phyloP scores from a whole-genome alignment of 345 rosid species.

The Sisymbrium irio region DNA sequence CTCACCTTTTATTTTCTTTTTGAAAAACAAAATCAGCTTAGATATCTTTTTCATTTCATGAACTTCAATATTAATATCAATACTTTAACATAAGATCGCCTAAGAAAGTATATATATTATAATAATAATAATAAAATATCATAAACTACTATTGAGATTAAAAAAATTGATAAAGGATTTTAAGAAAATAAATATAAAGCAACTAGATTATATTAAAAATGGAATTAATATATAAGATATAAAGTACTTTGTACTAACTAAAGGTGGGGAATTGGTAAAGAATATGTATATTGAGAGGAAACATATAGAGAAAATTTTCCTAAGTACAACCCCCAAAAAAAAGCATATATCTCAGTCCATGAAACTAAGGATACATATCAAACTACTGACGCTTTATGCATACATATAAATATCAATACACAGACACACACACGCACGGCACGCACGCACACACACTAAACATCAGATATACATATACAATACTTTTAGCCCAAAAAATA shows the following conservation, averaged over 20 bases:
- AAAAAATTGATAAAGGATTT: not conserved
- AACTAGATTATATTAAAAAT: not conserved
- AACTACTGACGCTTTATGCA: conserved; percentile 1
- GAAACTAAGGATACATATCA: conserved; percentile 7
- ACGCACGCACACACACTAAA: not conserved
- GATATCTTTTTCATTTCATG: conserved; percentile 3
- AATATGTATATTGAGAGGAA: not conserved
- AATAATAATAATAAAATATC: not conserved
- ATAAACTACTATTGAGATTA: not conserved
- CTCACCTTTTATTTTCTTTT: conserved; percentile 24
- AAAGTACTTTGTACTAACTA: conserved; percentile 7
- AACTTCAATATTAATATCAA: not conserved
- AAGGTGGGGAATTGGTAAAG: not conserved
- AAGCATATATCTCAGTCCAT: conserved; percentile 2
- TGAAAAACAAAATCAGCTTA: conserved; percentile 5
- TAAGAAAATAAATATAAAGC: not conserved
- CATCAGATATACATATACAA: conserved; percentile 1
- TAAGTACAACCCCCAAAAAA: not conserved
- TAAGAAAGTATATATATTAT: not conserved
- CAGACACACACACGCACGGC: not conserved
- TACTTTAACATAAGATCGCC: not conserved
- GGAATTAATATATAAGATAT: not conserved
- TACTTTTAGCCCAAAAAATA: no score
- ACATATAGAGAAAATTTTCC: conserved; percentile 14
- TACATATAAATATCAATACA: not conserved